Evolutionary conservation across 371 early-diverging fungal species (phyloP).

Genomic region (Apophysomyces elegans): DNA sequence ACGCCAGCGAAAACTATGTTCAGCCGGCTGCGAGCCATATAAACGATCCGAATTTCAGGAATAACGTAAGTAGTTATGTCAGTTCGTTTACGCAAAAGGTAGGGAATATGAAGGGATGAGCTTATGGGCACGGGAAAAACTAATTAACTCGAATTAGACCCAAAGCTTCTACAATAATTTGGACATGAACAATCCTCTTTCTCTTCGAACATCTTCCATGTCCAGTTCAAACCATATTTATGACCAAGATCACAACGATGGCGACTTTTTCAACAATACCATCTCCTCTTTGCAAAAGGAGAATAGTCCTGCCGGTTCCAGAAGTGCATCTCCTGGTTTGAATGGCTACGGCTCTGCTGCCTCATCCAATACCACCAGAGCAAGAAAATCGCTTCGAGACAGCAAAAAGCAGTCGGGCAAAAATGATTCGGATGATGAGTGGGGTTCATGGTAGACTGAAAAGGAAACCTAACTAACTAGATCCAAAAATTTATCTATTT

Average conservation of each 20-base stretch:
- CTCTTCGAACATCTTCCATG: constrained; percentile 14
- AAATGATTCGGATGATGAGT: constrained; percentile 61
- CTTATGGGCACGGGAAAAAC: not conserved
- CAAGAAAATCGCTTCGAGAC: constrained; percentile 43
- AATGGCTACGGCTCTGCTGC: constrained; percentile 17
- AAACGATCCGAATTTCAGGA: constrained; percentile 86
- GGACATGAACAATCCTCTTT: constrained; percentile 18
- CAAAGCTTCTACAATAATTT: constrained; percentile 28
- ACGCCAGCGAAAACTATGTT: constrained; percentile 80
- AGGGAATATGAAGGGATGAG: constrained; percentile 10
- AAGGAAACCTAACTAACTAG: constrained; percentile 5
- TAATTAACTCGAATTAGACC: constrained; percentile 11
- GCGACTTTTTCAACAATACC: constrained; percentile 53
- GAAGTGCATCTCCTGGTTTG: constrained; percentile 40
- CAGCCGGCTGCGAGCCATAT: constrained; percentile 85
- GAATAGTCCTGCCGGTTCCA: constrained; percentile 34
- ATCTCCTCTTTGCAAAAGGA: constrained; percentile 42
- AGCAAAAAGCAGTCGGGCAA: constrained; percentile 31
- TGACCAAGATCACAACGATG: constrained; percentile 29
- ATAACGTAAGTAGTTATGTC: constrained; percentile 73
- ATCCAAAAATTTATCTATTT: not conserved
- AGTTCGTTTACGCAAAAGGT: constrained; percentile 73
- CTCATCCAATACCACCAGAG: constrained; percentile 31
- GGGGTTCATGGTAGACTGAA: constrained; percentile 52
- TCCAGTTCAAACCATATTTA: constrained; percentile 23